Conservation (phyloP, 2,329 filamentous ascomycete genomes). For the Zopfia rhizophila region DNA sequence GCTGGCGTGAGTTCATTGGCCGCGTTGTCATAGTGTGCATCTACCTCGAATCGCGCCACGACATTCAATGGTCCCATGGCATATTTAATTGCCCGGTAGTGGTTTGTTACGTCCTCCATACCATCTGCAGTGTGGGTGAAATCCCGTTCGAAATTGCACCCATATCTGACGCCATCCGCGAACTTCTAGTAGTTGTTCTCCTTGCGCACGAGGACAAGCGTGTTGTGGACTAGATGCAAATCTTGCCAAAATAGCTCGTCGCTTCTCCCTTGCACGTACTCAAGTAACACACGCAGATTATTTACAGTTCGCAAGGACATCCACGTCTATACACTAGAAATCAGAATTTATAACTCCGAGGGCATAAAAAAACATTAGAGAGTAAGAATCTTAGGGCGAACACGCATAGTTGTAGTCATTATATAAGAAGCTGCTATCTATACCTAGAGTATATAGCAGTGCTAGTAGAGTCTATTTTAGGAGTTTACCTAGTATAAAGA, state of each 20-base stretch:
- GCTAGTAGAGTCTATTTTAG: conserved; percentile 32
- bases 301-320: conserved; percentile 43
- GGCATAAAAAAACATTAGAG: conserved; percentile 39
- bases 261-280: conserved; percentile 36
- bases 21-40: conserved; percentile 36
- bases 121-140: conserved; percentile 33
- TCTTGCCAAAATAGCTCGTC: conserved; percentile 38
- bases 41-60: conserved; percentile 40
- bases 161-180: conserved; percentile 26
- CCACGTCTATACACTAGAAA: conserved; percentile 32
- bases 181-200: conserved; percentile 36
- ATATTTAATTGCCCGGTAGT: conserved; percentile 44
- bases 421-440: conserved; percentile 34
- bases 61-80: conserved; percentile 37
- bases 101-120: conserved; percentile 39
- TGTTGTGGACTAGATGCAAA: conserved; percentile 33
- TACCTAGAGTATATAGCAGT: conserved; percentile 29
- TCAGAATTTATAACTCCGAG: conserved; percentile 34
- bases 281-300: conserved; percentile 38
- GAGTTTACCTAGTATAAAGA: conserved; percentile 41
- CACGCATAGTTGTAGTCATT: conserved; percentile 42
- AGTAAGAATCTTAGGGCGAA: conserved; percentile 34
- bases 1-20: conserved; percentile 21
- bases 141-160: conserved; percentile 38
- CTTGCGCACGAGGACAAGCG: conserved; percentile 39